phyloP scores from a whole-genome alignment of 805 yeast genomes.

The Komagataella mondaviorum region DNA sequence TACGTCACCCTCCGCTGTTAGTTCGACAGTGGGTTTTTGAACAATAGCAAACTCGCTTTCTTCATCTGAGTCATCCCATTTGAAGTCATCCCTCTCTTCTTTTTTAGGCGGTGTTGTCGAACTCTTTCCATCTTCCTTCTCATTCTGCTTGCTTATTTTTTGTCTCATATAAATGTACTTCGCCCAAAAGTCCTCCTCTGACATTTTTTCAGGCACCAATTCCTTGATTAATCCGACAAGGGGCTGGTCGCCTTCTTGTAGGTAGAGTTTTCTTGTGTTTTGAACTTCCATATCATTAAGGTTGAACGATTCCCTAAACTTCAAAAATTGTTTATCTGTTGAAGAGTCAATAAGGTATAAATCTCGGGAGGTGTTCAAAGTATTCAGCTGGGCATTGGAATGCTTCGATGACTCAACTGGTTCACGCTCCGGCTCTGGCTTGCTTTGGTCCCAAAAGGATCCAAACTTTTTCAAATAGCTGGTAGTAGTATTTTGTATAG shows the following conservation, averaged over 20 bases:
- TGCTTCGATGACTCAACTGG: conserved; percentile 30
- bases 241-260: conserved; percentile 2
- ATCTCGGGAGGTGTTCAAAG: conserved; percentile 34
- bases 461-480: conserved; percentile 44
- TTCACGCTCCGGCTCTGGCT: conserved; percentile 23
- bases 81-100: conserved; percentile 36
- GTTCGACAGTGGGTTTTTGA: conserved; percentile 6
- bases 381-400: conserved; percentile 49
- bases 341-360: conserved; percentile 16
- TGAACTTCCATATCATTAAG: conserved; percentile 8
- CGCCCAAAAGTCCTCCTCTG: conserved; percentile 61
- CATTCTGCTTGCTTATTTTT: conserved; percentile 47
- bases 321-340: conserved; percentile 16
- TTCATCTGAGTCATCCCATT: conserved; percentile 39
- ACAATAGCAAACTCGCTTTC: conserved; percentile 17
- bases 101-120: conserved; percentile 34
- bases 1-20: background rate
- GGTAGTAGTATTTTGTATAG: conserved; percentile 58
- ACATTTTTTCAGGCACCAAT: conserved; percentile 51
- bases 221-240: background rate
- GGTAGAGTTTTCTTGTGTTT: conserved; percentile 5
- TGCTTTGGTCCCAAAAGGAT: conserved; percentile 26
- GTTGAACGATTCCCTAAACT: conserved; percentile 16
- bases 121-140: conserved; percentile 24
- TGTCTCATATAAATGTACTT: conserved; percentile 45